Evolutionary conservation across 441 rosid genomes (phyloP).

Genomic region (Populus hybrid): DNA sequence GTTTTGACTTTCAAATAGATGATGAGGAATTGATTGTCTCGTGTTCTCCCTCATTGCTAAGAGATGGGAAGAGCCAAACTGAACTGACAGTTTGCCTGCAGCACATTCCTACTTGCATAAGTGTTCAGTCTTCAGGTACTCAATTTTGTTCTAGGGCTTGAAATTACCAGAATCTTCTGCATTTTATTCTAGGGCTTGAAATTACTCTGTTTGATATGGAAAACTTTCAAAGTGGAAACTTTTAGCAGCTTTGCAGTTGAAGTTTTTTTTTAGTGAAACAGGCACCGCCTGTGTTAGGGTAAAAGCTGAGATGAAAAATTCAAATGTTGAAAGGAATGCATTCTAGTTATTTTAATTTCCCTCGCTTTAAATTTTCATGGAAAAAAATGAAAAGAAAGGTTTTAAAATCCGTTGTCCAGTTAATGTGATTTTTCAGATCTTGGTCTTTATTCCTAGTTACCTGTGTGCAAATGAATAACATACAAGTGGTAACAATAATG

Average conservation of each 20-base stretch:
- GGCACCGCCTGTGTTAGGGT: too few relatives aligned
- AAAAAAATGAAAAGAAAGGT: not conserved
- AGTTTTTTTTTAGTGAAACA: too few relatives aligned
- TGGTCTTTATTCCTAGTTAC: not conserved
- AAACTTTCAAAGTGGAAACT: not conserved
- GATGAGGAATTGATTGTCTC: constrained; percentile 53
- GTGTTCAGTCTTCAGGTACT: constrained; percentile 64
- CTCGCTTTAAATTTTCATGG: not conserved
- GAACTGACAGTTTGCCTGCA: constrained; percentile 37
- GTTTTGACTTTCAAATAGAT: constrained; percentile 46
- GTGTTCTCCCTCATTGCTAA: constrained; percentile 12
- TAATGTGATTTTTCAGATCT: not conserved
- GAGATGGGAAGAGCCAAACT: constrained; percentile 20
- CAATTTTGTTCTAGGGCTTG: too few relatives aligned
- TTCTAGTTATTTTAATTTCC: not conserved
- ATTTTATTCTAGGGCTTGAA: not conserved
- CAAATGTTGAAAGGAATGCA: not conserved
- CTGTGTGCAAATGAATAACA: not conserved
- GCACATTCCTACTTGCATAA: constrained; percentile 67
- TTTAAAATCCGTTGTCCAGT: not conserved
- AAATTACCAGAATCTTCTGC: not conserved
- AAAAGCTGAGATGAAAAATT: too few relatives aligned
- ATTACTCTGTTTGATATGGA: not conserved
- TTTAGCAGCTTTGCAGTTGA: not conserved
- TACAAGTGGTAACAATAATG: too few relatives aligned